Evolutionary conservation across 345 rosid species (phyloP).

Genomic region (Moricandia arvensis): DNA sequence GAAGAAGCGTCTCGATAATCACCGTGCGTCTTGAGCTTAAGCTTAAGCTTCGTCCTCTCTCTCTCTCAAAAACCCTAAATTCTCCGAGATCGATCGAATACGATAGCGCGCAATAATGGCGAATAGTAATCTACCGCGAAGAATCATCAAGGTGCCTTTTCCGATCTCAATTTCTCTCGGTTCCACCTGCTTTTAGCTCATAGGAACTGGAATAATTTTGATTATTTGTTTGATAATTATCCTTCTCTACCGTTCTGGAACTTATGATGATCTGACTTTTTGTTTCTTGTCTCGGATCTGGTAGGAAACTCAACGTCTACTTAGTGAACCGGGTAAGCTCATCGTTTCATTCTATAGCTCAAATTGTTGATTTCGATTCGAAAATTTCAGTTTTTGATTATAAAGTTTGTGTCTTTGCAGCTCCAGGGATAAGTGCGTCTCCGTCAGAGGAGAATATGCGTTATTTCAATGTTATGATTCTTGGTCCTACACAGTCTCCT

Average conservation of each 20-base stretch:
- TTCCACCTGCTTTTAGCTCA: background rate
- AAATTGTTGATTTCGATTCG: background rate
- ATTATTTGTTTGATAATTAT: background rate
- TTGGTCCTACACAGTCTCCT: constrained; percentile 95
- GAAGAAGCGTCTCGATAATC: constrained; percentile 26
- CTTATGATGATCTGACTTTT: constrained; percentile 26
- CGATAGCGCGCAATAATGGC: constrained; percentile 52
- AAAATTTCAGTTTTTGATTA: background rate
- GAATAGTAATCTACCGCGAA: constrained; percentile 93
- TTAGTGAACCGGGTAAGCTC: constrained; percentile 90
- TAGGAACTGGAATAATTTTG: background rate
- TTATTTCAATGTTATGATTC: constrained; percentile 95
- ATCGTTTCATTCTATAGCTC: constrained; percentile 7
- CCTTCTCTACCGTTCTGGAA: too few relatives aligned
- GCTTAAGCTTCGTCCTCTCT: constrained; percentile 9
- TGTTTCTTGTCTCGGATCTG: constrained; percentile 9
- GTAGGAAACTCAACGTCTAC: constrained; percentile 99
- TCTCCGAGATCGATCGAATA: constrained; percentile 24
- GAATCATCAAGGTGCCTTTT: constrained; percentile 88
- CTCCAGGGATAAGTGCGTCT: constrained; percentile 97
- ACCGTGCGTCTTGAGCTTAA: background rate
- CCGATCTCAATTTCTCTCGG: constrained; percentile 14
- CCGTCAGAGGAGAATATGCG: constrained; percentile 98
- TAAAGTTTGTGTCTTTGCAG: constrained; percentile 41
- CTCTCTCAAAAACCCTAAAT: constrained; percentile 21